Conservation (phyloP, 2,329 filamentous ascomycete genomes). For the Xylaria polymorpha region DNA sequence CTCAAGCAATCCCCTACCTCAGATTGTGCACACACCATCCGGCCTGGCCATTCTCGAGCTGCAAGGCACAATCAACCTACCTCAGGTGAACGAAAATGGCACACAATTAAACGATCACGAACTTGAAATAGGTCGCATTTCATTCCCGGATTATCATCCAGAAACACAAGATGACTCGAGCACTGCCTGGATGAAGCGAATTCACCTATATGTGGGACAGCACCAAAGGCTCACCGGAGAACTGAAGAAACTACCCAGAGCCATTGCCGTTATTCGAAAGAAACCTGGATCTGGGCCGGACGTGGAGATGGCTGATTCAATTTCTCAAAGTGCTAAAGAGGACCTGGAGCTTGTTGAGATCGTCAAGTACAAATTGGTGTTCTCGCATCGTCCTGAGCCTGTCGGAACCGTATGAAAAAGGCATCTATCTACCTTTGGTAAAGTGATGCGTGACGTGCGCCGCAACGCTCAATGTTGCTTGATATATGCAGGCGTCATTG, state of each 20-base stretch:
- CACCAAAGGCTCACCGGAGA: conserved; percentile 92
- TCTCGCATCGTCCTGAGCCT: conserved; percentile 86
- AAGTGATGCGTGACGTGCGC: not conserved
- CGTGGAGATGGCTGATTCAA: conserved; percentile 60
- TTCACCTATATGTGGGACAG: conserved; percentile 87
- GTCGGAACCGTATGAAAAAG: conserved; percentile 64
- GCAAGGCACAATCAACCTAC: conserved; percentile 88
- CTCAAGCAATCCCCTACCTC: conserved; percentile 72
- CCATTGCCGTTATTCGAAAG: conserved; percentile 81
- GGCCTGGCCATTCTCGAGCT: conserved; percentile 92
- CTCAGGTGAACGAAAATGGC: conserved; percentile 55
- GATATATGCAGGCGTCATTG: not conserved
- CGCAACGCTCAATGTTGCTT: not conserved
- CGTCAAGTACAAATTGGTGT: conserved; percentile 86
- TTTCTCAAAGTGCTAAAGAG: conserved; percentile 50
- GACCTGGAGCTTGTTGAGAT: conserved; percentile 88
- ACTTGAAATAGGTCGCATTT: conserved; percentile 75
- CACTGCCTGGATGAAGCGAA: conserved; percentile 87
- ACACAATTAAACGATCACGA: conserved; percentile 50
- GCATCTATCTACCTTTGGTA: not conserved
- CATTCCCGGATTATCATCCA: conserved; percentile 80
- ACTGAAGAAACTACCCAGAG: conserved; percentile 83
- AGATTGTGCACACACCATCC: conserved; percentile 87
- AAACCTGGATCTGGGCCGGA: conserved; percentile 53
- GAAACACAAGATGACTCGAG: conserved; percentile 60